Evolutionary conservation across 805 yeast genomes (phyloP), one percentile per base, ranked within the genome.

Genomic region (Myxozyma neglecta): DNA sequence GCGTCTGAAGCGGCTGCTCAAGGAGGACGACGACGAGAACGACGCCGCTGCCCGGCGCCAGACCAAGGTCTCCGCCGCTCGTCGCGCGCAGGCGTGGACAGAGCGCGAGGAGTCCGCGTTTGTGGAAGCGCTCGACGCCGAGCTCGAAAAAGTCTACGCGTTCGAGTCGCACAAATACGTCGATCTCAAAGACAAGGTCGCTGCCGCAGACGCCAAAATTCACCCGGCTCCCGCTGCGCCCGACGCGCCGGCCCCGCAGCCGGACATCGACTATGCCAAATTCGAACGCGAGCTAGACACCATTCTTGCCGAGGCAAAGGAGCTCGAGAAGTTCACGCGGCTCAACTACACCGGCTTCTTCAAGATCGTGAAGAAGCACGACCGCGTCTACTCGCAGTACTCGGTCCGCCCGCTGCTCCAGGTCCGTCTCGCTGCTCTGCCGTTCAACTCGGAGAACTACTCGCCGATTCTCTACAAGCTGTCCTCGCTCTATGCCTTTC

Each of bases 291-390:
- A 84, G 58, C 79, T 94, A 68, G 99, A 94, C 71, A 85, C 85
- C 62, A 77, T 86, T 34, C 78, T 94, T 63, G 81, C 85, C 10
- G 81, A 84, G 69, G 89, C 98, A 10, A 89, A 88, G 70, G 93
- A 90, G 70, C 79, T 94, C 69, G 97, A 92, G 73, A 89, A 85
- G 72, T 94, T 94, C 77, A 87, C 96, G 46, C 82, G 99, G 70
- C 76, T 93, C 68, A 94, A 94, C 76, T 94, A 87, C 78, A 93
- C 99, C 13, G 99, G 97, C 1, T 93, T 94, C 77, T 82, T 86
- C 70, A 94, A 94, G 73, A 90, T 94, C 69, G 97, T 92, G 67
- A 92, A 93, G 78, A 93, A 93, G 76, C 99, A 94, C 72, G 98
- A 94, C 76, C 84, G 97, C 56, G 75, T 93, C 66, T 97, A 92